Base-by-base conservation (phyloP, 192 early-diverging fungal genomes). In the Backusella sp. region DNA sequence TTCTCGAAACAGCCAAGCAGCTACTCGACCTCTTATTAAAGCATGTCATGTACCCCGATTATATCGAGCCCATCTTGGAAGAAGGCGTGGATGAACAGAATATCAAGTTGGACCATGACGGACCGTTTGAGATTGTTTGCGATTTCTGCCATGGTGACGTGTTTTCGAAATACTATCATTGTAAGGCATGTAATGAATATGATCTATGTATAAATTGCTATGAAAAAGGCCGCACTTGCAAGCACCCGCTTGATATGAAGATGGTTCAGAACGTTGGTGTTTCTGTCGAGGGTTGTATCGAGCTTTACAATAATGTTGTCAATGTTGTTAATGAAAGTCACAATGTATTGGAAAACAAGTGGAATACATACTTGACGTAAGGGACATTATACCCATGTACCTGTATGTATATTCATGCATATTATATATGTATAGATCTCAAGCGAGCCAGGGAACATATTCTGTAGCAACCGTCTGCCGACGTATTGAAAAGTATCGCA, bases 171-270 rank as follows among this genome's bases (percentile, higher is more conserved):
- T 76, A 73, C 23, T 80, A 77, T 52, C 68, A 76, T 17, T 80
- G 79, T 36, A 26, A 35, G 3, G 12, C 66, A 2, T 80, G 79
- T 44, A 15, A 68, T 0, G 52, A 70, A 5, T 69, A 73, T 46
- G 79, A 80, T 36, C 56, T 80, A 3, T 80, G 79, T 42, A 34
- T 73, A 14, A n/a, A 49, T 19, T 80, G 79, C 32, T 80, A 80
- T 56, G 41, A 52, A 15, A 19, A 9, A 32, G 79, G 79, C 15
- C 49, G 79, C 21, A 44, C 53, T 11, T 80, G 79, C 35, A 17
- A 12, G 14, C 79, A 80, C 26, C n/a, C 73, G 1, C 14, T 37
- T 4, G 14, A 23, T 7, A 49, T 80, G 59, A 17, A 1, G 8
- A 80, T 80, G 79, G 37, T 26, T 21, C 66, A 73, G 21, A 67